These are phyloP conservation scores for Zizania latifolia DNA, from an alignment of 176 grass and related monocot species.

Conservation along the genomic window DNA sequence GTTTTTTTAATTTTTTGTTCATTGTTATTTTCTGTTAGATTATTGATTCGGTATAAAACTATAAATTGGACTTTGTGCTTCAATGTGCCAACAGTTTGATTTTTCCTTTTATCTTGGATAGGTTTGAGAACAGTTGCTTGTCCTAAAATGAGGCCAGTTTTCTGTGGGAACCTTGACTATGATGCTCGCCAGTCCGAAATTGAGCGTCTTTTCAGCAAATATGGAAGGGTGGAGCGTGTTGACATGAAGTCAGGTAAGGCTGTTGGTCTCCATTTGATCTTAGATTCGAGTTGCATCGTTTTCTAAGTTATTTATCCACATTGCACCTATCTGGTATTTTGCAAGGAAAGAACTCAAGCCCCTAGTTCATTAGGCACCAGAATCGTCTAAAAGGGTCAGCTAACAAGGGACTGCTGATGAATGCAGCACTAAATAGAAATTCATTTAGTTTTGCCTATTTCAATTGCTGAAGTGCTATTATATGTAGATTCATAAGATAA, in stretches of 20 bases:
- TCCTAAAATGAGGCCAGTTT: constrained; percentile 72
- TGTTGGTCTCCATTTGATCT: constrained; percentile 6
- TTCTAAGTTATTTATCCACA: background rate
- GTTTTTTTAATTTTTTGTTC: background rate
- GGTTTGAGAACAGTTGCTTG: background rate
- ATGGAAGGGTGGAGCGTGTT: constrained; percentile 84
- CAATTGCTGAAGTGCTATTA: background rate
- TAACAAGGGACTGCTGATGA: background rate
- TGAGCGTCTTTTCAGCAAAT: constrained; percentile 83
- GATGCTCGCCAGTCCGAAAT: constrained; percentile 78
- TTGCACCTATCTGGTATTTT: background rate
- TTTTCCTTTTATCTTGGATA: background rate
- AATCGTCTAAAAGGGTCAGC: background rate
- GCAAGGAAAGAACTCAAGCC: background rate
- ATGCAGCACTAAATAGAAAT: background rate
- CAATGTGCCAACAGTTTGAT: background rate
- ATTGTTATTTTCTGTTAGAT: background rate
- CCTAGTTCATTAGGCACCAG: background rate
- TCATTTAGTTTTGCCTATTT: background rate
- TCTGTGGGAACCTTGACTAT: constrained; percentile 94
- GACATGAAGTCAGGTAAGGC: constrained; percentile 94
- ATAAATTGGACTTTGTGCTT: background rate
- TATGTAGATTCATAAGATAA: background rate
- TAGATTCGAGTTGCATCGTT: background rate
- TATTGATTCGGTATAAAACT: background rate